These are phyloP conservation scores for Kewa caespitosa DNA, from an alignment of 179 eudicot species.

Conservation along the genomic window DNA sequence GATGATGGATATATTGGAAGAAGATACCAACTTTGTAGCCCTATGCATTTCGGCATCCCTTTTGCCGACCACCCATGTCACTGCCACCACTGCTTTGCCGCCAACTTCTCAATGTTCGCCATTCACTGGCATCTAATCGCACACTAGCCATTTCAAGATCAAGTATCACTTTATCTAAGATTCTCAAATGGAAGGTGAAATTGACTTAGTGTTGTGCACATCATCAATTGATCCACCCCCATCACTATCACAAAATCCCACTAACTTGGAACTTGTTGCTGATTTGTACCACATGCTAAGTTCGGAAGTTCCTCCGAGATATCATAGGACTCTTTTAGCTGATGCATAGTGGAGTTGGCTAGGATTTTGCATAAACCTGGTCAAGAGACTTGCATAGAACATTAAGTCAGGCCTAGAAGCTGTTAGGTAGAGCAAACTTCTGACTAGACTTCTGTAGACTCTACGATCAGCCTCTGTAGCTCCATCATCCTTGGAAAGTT, in stretches of 20 bases:
- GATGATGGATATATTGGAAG: no score
- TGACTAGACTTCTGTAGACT: not conserved
- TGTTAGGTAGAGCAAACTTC: not conserved
- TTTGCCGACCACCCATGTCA: no score
- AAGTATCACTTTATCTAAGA: no score
- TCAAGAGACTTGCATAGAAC: not conserved
- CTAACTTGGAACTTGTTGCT: not conserved
- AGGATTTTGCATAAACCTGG: slow-evolving; percentile 11
- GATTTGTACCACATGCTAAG: not conserved
- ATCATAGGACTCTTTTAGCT: not conserved
- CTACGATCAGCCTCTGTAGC: not conserved
- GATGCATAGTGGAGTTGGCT: not conserved
- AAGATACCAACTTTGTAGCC: no score
- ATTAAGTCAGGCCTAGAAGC: not conserved
- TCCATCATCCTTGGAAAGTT: not conserved
- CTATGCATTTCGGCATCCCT: no score
- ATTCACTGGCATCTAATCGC: no score
- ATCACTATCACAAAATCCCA: slow-evolving; percentile 1
- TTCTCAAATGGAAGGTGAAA: no score
- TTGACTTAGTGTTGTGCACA: slow-evolving; percentile 2
- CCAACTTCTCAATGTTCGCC: no score
- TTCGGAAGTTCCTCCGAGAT: not conserved
- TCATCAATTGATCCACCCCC: slow-evolving; percentile 3
- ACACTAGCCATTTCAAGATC: no score
- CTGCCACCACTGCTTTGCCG: no score